Conservation (phyloP, 163 green algal genomes). For the Coccomyxa subellipsoidea region DNA sequence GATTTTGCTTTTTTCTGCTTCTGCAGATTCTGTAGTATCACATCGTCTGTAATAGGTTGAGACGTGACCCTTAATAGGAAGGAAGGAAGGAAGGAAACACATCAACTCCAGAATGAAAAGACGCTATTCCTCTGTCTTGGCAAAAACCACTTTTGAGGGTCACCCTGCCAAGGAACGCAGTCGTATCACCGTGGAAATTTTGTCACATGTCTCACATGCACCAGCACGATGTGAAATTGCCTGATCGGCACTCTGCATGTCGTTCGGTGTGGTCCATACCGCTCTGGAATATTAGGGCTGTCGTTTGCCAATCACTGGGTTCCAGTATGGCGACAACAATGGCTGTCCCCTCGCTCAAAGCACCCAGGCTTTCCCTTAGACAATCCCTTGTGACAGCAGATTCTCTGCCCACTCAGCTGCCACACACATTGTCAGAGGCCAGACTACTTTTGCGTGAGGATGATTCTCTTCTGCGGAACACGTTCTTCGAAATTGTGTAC, state of each 20-base stretch:
- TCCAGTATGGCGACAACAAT: not conserved
- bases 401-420: constrained; percentile 7
- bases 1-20: too few relatives aligned
- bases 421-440: constrained; percentile 1
- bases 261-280: not conserved
- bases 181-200: too few relatives aligned
- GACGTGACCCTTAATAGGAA: too few relatives aligned
- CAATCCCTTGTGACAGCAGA: not conserved
- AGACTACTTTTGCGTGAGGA: constrained; percentile 59
- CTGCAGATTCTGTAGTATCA: too few relatives aligned
- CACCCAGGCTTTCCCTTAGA: not conserved
- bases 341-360: not conserved
- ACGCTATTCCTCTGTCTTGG: too few relatives aligned
- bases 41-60: too few relatives aligned
- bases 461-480: constrained; percentile 63
- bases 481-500: constrained; percentile 72
- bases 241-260: too few relatives aligned
- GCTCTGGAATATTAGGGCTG: not conserved
- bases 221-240: too few relatives aligned
- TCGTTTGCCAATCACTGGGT: not conserved
- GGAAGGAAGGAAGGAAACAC: too few relatives aligned
- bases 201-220: not conserved
- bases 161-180: too few relatives aligned
- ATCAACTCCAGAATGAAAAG: too few relatives aligned
- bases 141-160: too few relatives aligned